Base-by-base conservation (phyloP, 306 rosid species). In the Prunus campanulata region DNA sequence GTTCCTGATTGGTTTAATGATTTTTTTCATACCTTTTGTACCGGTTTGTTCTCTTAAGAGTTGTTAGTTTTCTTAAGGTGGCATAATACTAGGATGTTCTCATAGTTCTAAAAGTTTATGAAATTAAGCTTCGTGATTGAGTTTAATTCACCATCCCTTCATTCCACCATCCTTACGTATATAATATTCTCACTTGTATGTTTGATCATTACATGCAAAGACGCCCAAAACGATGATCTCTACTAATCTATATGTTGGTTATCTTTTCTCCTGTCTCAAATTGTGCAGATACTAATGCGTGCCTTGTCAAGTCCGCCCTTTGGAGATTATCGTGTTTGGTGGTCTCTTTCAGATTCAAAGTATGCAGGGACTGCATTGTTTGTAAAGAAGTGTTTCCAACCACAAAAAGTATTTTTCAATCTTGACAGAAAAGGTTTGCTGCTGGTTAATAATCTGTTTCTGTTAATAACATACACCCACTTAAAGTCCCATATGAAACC, bases 301-400 rank as follows among this genome's bases (percentile, higher is more conserved):
- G 98, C 97, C 10, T 92, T 95, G 79, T 89, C 97, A 73, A 85
- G 84, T 75, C 90, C 89, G 7, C 97, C 97, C 15, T 90, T 95
- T 77, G 89, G 84, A 64, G 81, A 89, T 82, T 95, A 92, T 80
- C 90, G 48, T 66, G 89, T 86, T 70, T 95, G 98, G 98, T 95
- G 98, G 98, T 95, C 97, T 84, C 96, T 95, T 52, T 89, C 97
- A 52, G 98, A 92, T 74, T 95, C 97, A 25, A 95, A 95, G 84
- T 95, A 95, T 82, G 98, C 98, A 46, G 98, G 98, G 59, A 95
- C 98, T 76, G 98, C 95, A 60, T 77, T 95, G 42, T 22, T 95
- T 51, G 86, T 95, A 42, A 95, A 92, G 81, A 90, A 92, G 80
- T 95, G 98, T 84, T 92, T 80, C 78, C 89, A 88, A 81, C 95